Evolutionary conservation across 139 green algal species (phyloP).

Genomic region (Diplosphaera chodatii): DNA sequence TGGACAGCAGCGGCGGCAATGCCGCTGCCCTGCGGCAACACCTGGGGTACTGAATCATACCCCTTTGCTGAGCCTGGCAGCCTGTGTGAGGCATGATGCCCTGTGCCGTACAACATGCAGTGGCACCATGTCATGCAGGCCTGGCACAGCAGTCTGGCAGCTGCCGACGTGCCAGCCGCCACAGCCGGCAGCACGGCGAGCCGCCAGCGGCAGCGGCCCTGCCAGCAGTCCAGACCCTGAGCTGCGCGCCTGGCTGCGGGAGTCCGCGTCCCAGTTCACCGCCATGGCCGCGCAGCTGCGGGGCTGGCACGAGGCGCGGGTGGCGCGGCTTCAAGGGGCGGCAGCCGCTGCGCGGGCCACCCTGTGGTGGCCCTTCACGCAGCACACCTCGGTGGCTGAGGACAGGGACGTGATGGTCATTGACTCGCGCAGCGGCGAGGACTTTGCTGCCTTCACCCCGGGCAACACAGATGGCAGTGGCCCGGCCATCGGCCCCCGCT

Average conservation of each 20-base stretch:
- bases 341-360: slow-evolving; percentile 16
- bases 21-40: slow-evolving; percentile 15
- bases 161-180: neutral
- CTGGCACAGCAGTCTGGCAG: neutral
- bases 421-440: slow-evolving; percentile 76
- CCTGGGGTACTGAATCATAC: neutral
- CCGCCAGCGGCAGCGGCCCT: neutral
- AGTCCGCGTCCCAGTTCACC: slow-evolving; percentile 35
- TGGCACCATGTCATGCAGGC: neutral
- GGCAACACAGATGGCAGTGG: neutral
- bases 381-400: slow-evolving; percentile 55
- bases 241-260: slow-evolving; percentile 58
- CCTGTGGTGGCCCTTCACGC: slow-evolving; percentile 97
- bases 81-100: too few relatives aligned
- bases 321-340: slow-evolving; percentile 26
- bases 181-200: neutral
- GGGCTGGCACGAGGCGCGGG: slow-evolving; percentile 33
- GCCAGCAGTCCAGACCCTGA: slow-evolving; percentile 31
- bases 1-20: slow-evolving; percentile 39
- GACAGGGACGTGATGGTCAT: slow-evolving; percentile 66
- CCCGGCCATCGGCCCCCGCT: slow-evolving; percentile 39
- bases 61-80: too few relatives aligned
- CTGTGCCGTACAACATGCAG: neutral
- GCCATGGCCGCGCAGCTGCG: slow-evolving; percentile 38
- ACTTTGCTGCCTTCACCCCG: slow-evolving; percentile 50